Base-by-base conservation (phyloP, 208 protist species). In the Chromosphaera perkinsii region DNA sequence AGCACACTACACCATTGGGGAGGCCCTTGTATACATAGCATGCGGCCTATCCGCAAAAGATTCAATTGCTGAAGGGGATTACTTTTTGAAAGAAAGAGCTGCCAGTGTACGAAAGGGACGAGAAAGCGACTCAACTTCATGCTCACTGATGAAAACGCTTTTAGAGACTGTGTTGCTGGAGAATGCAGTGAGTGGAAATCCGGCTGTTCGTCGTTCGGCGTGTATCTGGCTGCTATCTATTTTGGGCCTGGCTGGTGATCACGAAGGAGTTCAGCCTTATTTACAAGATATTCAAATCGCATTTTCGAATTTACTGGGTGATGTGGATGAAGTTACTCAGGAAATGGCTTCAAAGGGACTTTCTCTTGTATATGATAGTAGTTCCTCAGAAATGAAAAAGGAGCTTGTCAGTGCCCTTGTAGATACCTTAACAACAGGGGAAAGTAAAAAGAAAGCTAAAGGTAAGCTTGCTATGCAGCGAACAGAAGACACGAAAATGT, bases 311-410 rank as follows among this genome's bases (percentile, higher is more conserved):
- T 63, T 51, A 17, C 32, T 63, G 22, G 57, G 57, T 33, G 57
- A 63, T 51, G 57, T 12, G 24, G 57, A 63, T 51, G 48, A 60
- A 32, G 29, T 60, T 32, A 60, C 54, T 0, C 54, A 60, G 29
- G 54, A 60, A 32, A 42, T n/a, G 17, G 54, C 54, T 10, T 42
- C 27, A 24, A 60, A 35, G 10, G 54, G 54, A 32, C 54, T 60
- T 12, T n/a, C 27, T 17, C 32, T 60, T n/a, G 54, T 60, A 35
- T 60, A 60, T 32, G 54, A 60, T n/a, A 42, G 54, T 1, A 32
- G 54, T 10, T 17, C 17, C 0, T n/a, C n/a, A 24, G 20, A 14
- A 12, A 14, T 54, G 10, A 54, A 54, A 27, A 24, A 54, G 27
- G 24, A 27, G 10, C 49, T 54, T 29, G 42, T 47, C 14, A 20